Conservation (phyloP, 2,329 filamentous ascomycete species). For the Xylariaceae sp. region DNA sequence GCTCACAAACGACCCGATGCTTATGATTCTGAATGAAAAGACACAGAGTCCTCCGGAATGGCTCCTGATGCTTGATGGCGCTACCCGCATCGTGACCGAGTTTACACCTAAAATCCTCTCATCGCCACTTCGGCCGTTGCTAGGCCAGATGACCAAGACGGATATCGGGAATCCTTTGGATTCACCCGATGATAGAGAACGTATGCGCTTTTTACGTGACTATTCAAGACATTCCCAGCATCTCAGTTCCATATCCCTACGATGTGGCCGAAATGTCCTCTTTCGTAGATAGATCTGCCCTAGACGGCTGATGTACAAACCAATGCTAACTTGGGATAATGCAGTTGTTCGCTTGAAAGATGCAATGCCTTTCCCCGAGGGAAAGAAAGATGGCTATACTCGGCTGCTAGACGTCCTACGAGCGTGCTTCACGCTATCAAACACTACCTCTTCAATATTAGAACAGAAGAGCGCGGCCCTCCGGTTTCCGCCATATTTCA, state of each 20-base stretch:
- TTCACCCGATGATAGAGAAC: slow-evolving; percentile 12
- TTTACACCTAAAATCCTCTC: slow-evolving; percentile 8
- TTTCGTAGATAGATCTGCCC: too few relatives aligned
- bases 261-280: too few relatives aligned
- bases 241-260: too few relatives aligned
- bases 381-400: slow-evolving; percentile 9
- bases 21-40: slow-evolving; percentile 22
- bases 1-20: slow-evolving; percentile 18
- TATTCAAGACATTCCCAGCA: too few relatives aligned
- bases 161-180: slow-evolving; percentile 9
- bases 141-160: slow-evolving; percentile 16
- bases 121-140: slow-evolving; percentile 16
- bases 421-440: slow-evolving; percentile 22
- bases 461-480: slow-evolving; percentile 25
- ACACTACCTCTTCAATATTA: slow-evolving; percentile 12
- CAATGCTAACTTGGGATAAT: too few relatives aligned
- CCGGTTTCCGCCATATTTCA: slow-evolving; percentile 16
- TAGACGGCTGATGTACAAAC: too few relatives aligned
- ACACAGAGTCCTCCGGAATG: slow-evolving; percentile 23
- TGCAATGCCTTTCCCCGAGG: slow-evolving; percentile 6
- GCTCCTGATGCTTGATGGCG: slow-evolving; percentile 24
- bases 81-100: slow-evolving; percentile 17
- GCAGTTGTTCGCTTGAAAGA: slow-evolving; percentile 6
- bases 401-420: slow-evolving; percentile 17
- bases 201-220: too few relatives aligned